Percentiles rank a stretch among this genome's conserved stretches.
Evolutionary conservation across 495 filamentous ascomycete genomes (phyloP).

Genomic region (Penicillium cinerascens): DNA sequence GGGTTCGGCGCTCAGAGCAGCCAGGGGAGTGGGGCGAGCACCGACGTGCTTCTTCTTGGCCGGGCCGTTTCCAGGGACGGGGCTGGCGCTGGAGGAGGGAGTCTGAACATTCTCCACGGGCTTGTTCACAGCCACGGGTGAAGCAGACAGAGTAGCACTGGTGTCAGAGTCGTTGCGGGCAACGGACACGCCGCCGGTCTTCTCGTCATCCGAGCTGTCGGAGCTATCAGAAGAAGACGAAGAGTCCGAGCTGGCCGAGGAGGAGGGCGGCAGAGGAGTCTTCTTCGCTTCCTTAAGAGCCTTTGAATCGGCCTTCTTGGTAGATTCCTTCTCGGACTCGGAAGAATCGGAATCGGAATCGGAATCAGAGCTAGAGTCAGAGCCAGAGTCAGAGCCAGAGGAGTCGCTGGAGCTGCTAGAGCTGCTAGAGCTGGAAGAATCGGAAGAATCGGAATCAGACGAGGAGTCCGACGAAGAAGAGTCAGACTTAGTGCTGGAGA

Average conservation of each 20-base stretch:
- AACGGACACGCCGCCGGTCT: slow-evolving; percentile 14
- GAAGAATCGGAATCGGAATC: slow-evolving; percentile 32
- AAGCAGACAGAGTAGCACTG: slow-evolving; percentile 33
- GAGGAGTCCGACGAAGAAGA: slow-evolving; percentile 20
- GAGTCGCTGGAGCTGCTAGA: slow-evolving; percentile 2
- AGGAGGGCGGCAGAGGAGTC: slow-evolving; percentile 51
- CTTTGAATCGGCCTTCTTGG: slow-evolving; percentile 32
- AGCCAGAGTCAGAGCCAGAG: slow-evolving; percentile 33
- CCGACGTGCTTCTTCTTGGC: slow-evolving; percentile 50
- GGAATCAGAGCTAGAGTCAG: slow-evolving; percentile 46
- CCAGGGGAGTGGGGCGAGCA: slow-evolving; percentile 44
- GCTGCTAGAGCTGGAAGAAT: slow-evolving; percentile 15
- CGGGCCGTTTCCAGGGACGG: slow-evolving; percentile 41
- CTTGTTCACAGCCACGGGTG: slow-evolving; percentile 27
- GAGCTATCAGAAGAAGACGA: neutral
- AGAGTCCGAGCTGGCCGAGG: slow-evolving; percentile 27
- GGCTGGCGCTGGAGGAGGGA: slow-evolving; percentile 42
- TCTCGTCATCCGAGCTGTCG: slow-evolving; percentile 23
- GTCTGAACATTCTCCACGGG: slow-evolving; percentile 29
- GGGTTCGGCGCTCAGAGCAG: slow-evolving; percentile 42
- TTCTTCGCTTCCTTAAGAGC: slow-evolving; percentile 49
- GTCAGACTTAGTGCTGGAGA: slow-evolving; percentile 28
- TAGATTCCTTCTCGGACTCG: slow-evolving; percentile 31
- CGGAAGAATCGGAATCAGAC: slow-evolving; percentile 26
- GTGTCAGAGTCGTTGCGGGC: slow-evolving; percentile 21